These are phyloP conservation scores for Arthrinium phaeospermum DNA, from an alignment of 2,329 filamentous ascomycete species.

Conservation along the genomic window DNA sequence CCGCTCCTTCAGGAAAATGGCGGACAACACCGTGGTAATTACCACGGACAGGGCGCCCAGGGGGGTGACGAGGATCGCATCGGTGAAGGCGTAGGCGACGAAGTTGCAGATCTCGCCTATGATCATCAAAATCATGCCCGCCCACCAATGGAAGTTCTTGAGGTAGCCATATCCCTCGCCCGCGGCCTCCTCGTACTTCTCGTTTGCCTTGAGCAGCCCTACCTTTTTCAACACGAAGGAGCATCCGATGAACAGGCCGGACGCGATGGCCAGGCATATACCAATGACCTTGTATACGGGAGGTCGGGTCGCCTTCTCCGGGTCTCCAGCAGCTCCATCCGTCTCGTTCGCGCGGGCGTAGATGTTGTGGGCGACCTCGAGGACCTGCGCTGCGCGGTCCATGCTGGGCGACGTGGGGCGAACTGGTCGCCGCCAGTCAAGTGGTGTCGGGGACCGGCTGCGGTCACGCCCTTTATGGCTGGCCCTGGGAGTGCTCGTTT, in stretches of 20 bases:
- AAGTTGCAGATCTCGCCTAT: slow-evolving; percentile 97
- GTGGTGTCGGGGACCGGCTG: neutral
- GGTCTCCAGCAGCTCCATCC: slow-evolving; percentile 30
- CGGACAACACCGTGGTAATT: slow-evolving; percentile 86
- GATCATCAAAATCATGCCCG: slow-evolving; percentile 96
- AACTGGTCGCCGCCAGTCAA: slow-evolving; percentile 17
- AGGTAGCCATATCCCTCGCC: slow-evolving; percentile 97
- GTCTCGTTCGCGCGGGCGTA: slow-evolving; percentile 51
- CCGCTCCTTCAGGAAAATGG: slow-evolving; percentile 94
- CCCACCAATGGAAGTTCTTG: slow-evolving; percentile 95
- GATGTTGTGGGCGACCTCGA: slow-evolving; percentile 41
- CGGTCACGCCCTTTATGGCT: neutral
- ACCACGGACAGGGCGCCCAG: slow-evolving; percentile 92
- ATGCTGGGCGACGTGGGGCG: slow-evolving; percentile 36
- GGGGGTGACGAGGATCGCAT: slow-evolving; percentile 93
- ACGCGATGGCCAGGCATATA: slow-evolving; percentile 82
- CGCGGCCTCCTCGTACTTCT: slow-evolving; percentile 94
- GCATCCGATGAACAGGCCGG: slow-evolving; percentile 89
- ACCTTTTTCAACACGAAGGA: slow-evolving; percentile 97
- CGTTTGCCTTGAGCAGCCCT: slow-evolving; percentile 88
- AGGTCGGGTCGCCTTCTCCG: slow-evolving; percentile 45
- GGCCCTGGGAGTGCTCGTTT: neutral
- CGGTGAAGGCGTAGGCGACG: slow-evolving; percentile 94
- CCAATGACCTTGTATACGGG: slow-evolving; percentile 82
- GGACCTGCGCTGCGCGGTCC: slow-evolving; percentile 44